Percentiles rank a stretch among this genome's conserved stretches.
Evolutionary conservation across 2,329 filamentous ascomycete genomes (phyloP).

Genomic region (Falciphora oryzae): DNA sequence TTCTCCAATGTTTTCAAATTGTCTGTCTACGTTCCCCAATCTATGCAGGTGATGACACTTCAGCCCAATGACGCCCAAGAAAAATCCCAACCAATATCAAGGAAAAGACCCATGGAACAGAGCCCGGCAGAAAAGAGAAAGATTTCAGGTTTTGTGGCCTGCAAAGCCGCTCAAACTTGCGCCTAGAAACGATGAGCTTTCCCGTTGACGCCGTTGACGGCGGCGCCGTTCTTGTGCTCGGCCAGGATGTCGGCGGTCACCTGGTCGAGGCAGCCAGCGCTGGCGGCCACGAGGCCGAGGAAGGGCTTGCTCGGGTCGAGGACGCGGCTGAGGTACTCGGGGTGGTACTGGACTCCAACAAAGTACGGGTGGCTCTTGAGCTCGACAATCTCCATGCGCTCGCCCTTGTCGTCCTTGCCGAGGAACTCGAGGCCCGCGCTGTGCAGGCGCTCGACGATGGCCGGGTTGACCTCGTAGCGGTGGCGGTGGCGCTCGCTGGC

Average conservation of each 20-base stretch:
- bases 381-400: slow-evolving; percentile 73
- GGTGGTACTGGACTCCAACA: slow-evolving; percentile 72
- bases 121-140: background rate
- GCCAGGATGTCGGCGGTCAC: slow-evolving; percentile 28
- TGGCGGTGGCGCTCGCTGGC: slow-evolving; percentile 69
- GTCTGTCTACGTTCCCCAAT: background rate
- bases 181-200: slow-evolving; percentile 2
- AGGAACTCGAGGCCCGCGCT: slow-evolving; percentile 63
- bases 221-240: slow-evolving; percentile 11
- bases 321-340: slow-evolving; percentile 76
- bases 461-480: slow-evolving; percentile 75
- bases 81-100: background rate
- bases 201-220: slow-evolving; percentile 16
- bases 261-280: slow-evolving; percentile 57
- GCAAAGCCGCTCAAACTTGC: background rate
- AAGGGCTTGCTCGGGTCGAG: slow-evolving; percentile 69
- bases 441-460: slow-evolving; percentile 57
- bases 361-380: slow-evolving; percentile 72
- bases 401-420: slow-evolving; percentile 67
- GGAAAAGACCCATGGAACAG: background rate
- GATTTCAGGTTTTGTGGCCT: too few relatives aligned
- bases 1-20: background rate
- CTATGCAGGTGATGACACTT: background rate
- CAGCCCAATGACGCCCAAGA: background rate
- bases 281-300: slow-evolving; percentile 79